phyloP scores from a whole-genome alignment of 2,329 filamentous ascomycete species.

The Corinectria fuckeliana region DNA sequence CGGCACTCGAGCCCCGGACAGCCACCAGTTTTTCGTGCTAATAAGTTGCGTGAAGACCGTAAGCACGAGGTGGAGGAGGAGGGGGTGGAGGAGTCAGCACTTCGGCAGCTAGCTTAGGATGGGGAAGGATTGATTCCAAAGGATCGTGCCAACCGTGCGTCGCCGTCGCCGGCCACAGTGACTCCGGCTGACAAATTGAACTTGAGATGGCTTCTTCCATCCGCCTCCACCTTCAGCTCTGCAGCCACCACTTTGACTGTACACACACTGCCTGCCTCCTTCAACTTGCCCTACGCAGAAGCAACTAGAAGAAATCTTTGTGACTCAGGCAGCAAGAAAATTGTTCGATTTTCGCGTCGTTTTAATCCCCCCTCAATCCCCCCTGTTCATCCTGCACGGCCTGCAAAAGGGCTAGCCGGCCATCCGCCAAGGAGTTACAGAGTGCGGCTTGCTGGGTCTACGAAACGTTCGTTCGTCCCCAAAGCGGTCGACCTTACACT shows the following conservation, averaged over 20 bases:
- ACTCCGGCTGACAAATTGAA: conserved; percentile 38
- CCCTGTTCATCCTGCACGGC: background rate
- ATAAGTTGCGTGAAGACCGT: background rate
- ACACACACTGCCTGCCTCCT: conserved; percentile 4
- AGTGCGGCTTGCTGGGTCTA: no score
- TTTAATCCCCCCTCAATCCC: background rate
- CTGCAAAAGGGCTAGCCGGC: no score
- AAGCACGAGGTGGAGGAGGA: background rate
- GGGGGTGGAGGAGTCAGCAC: background rate
- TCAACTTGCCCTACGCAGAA: conserved; percentile 27
- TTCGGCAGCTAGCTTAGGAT: no score
- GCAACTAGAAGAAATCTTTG: conserved; percentile 40
- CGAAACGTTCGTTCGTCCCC: no score
- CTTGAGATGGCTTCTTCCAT: conserved; percentile 14
- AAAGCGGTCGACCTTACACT: background rate
- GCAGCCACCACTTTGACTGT: background rate
- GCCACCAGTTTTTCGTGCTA: background rate
- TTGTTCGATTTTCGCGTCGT: conserved; percentile 13
- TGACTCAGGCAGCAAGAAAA: conserved; percentile 47
- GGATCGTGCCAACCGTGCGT: background rate
- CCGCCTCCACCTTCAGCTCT: conserved; percentile 22
- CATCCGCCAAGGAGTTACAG: conserved; percentile 2
- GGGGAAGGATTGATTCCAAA: background rate
- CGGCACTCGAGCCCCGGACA: background rate
- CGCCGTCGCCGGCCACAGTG: conserved; percentile 12